Percentiles rank a stretch among this genome's conserved stretches.
Conservation (phyloP, 176 grass and related monocot genomes). For the Rhynchospora breviuscula region DNA sequence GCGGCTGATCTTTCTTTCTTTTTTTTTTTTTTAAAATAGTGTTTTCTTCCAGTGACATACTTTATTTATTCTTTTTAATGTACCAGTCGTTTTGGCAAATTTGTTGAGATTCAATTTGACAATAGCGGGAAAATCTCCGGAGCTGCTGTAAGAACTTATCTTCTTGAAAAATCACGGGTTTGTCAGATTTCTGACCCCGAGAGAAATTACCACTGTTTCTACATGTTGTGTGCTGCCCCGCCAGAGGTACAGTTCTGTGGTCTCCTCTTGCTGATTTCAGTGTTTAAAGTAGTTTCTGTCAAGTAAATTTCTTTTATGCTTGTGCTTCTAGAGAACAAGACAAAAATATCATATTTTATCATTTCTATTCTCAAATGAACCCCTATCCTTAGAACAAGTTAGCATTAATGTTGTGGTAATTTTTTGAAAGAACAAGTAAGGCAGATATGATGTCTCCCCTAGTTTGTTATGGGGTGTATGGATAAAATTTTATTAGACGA, state of each 20-base stretch:
- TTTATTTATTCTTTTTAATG: slow-evolving; percentile 24
- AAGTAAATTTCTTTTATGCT: slow-evolving; percentile 5
- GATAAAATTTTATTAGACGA: no score
- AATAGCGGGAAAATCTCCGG: slow-evolving; percentile 67
- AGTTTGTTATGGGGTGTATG: no score
- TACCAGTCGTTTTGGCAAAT: slow-evolving; percentile 80
- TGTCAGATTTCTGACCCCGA: slow-evolving; percentile 94
- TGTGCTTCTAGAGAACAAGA: not conserved
- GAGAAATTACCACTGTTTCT: slow-evolving; percentile 93
- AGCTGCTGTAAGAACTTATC: slow-evolving; percentile 84
- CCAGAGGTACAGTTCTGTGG: slow-evolving; percentile 41
- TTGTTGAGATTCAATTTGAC: slow-evolving; percentile 95
- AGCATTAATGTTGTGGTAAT: not conserved
- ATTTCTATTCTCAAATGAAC: not conserved
- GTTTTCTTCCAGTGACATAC: not conserved
- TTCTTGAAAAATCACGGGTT: slow-evolving; percentile 84
- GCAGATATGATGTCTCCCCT: no score
- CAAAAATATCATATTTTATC: not conserved
- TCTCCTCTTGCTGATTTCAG: not conserved
- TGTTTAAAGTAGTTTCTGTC: not conserved
- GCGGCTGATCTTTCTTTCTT: slow-evolving; percentile 2
- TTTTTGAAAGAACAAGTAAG: no score
- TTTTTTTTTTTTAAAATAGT: not conserved
- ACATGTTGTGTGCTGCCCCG: slow-evolving; percentile 83
- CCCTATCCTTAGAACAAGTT: not conserved